phyloP scores from a whole-genome alignment of 1,139 yeast species.

The Saccharomyces uvarum region DNA sequence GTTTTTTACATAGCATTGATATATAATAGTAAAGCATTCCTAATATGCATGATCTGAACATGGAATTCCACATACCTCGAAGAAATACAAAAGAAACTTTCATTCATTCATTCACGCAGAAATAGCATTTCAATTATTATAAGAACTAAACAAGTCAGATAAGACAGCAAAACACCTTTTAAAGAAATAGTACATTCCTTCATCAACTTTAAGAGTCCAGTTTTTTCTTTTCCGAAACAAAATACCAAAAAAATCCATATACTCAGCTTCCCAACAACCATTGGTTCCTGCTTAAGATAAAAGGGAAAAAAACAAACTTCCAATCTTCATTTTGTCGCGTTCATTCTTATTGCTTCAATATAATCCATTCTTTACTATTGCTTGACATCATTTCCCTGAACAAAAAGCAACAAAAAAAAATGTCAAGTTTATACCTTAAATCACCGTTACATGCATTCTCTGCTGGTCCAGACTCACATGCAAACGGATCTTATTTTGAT shows the following conservation, averaged over 20 bases:
- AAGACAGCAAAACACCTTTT: not conserved
- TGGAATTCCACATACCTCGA: not conserved
- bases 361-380: not conserved
- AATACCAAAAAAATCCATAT: not conserved
- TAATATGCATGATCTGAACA: not conserved
- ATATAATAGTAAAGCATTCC: not conserved
- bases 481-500: constrained; percentile 2
- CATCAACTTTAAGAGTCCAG: not conserved
- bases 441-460: not conserved
- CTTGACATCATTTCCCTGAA: not conserved
- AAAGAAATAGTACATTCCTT: not conserved
- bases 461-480: not conserved
- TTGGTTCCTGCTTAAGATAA: not conserved
- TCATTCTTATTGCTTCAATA: not conserved
- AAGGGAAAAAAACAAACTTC: not conserved
- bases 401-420: not conserved
- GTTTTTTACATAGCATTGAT: not conserved
- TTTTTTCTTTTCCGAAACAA: not conserved
- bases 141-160: not conserved
- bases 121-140: not conserved
- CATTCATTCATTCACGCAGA: not conserved
- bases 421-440: not conserved
- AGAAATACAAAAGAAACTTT: not conserved
- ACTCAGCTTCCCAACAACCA: not conserved
- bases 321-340: not conserved